Evolutionary conservation across 805 yeast genomes (phyloP), one percentile per base, ranked within the genome.

Genomic region (Kluyveromyces lactis): DNA sequence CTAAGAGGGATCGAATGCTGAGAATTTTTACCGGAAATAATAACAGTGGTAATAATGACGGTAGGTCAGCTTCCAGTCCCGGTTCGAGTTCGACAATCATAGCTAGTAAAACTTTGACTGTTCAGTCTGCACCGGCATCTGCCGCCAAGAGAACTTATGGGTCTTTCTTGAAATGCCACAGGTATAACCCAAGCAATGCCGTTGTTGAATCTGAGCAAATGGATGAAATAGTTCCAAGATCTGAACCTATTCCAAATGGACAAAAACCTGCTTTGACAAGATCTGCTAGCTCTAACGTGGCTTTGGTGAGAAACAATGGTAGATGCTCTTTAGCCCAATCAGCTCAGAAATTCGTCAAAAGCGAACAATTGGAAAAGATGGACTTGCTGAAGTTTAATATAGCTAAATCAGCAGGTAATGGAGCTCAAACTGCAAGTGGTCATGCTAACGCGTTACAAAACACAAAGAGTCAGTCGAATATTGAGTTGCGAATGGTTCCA

Each of bases 1-100:
- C 55, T 7, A 44, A 56, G 11, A 52, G 51, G 27, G 56, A 54
- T 36, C 48, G 56, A 29, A 55, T 57, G 57, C 40, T 58, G 26
- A 57, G 56, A 37, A 53, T 58, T 5, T 58, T 58, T 30, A 40
- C 37, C n/a, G 37, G 37, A 6, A 26, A 18, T 24, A 18, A 19
- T 9, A 32, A 19, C 24, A 32, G 27, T 19, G 24, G 15, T 19
- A 26, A 16, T 9, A 21, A 9, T 9, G 9, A 6, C 9, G 24
- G 8, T 21, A 16, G 33, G 7, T 19, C 17, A 4, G 19, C 11
- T 5, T 30, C 18, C 12, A 30, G 16, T 19, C 18, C 24, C 9
- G 9, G 9, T 21, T 21, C 24, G 6, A 6, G 24, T 21, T 21
- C 24, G 24, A 21, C 24, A 6, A 21, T 21, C 24, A 9, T 21